Evolutionary conservation across 768 basidiomycete species (phyloP).

Genomic region (Pleurotus cornucopiae): DNA sequence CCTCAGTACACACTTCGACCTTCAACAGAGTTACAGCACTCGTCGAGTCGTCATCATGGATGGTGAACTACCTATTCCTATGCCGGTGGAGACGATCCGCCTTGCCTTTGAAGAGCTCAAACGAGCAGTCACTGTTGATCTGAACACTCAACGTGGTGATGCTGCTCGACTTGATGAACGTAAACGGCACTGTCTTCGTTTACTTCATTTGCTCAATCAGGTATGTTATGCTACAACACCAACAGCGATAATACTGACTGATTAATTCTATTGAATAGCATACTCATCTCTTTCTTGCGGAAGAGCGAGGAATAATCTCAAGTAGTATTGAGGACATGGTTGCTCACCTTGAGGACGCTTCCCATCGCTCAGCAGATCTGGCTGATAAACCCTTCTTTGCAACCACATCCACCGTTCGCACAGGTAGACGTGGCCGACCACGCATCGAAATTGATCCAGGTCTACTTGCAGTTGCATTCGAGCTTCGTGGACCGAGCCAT

Average conservation of each 20-base stretch:
- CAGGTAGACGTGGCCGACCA: slow-evolving; percentile 19
- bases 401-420: neutral
- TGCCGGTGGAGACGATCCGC: neutral
- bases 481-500: slow-evolving; percentile 16
- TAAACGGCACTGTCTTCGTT: slow-evolving; percentile 10
- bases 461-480: slow-evolving; percentile 17
- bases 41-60: no score
- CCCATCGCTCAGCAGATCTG: slow-evolving; percentile 3
- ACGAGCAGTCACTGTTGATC: slow-evolving; percentile 1
- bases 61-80: neutral
- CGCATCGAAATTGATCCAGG: slow-evolving; percentile 21
- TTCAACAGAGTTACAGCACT: no score
- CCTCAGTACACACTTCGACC: no score
- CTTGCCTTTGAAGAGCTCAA: slow-evolving; percentile 8
- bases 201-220: neutral
- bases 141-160: slow-evolving; percentile 14
- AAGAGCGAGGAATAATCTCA: neutral
- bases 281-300: neutral
- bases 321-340: slow-evolving; percentile 8
- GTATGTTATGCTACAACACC: neutral
- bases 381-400: slow-evolving; percentile 1
- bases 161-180: slow-evolving; percentile 12
- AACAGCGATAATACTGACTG: neutral
- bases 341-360: slow-evolving; percentile 6
- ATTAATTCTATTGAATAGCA: neutral